A percentile compares a stretch with the other conserved stretches of the same genome.
phyloP scores from a whole-genome alignment of 257 asterid genomes.

The Nicotiana knightiana region DNA sequence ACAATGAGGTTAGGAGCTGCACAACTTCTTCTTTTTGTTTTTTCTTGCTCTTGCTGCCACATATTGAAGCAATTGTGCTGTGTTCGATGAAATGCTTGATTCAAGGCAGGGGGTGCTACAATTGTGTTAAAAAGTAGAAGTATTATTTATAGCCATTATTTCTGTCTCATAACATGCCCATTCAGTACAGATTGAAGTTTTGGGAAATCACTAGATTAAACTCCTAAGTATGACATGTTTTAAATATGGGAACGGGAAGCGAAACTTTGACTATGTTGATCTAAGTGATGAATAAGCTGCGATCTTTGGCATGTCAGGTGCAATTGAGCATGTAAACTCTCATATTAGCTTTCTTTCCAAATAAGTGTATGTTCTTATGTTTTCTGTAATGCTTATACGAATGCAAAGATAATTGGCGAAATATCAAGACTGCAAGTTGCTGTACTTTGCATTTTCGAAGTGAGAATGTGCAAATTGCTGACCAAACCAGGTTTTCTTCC shows the following conservation, averaged over 20 bases:
- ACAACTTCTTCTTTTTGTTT: neutral
- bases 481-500: neutral
- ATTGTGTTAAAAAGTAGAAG: neutral
- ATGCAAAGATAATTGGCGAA: neutral
- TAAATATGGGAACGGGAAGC: neutral
- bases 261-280: neutral
- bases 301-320: neutral
- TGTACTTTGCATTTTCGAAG: neutral
- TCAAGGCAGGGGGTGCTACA: neutral
- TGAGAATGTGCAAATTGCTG: neutral
- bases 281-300: neutral
- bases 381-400: neutral
- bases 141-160: neutral
- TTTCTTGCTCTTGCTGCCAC: neutral
- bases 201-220: neutral
- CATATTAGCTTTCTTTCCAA: neutral
- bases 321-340: neutral
- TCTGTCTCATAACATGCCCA: neutral
- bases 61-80: neutral
- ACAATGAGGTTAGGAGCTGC: conserved; percentile 53
- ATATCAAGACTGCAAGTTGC: neutral
- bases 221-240: neutral
- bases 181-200: neutral
- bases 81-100: neutral
- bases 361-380: neutral